Percentiles rank a stretch among this genome's conserved stretches.
These are phyloP conservation scores for Fusarium sp. DNA, from an alignment of 2,329 filamentous ascomycete genomes.

Conservation along the genomic window DNA sequence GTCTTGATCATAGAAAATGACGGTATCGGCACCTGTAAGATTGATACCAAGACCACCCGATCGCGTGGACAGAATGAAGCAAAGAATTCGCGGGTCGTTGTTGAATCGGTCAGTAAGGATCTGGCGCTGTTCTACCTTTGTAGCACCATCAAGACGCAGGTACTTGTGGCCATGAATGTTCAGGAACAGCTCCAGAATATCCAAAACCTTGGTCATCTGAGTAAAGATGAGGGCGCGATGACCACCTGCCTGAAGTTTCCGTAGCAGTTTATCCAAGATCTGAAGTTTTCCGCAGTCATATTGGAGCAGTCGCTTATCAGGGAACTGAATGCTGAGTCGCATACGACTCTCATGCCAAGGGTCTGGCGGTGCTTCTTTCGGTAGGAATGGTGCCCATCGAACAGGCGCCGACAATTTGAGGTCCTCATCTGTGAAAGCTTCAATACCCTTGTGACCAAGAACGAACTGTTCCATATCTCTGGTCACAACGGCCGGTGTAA, in stretches of 20 bases:
- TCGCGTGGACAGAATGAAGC: constrained; percentile 94
- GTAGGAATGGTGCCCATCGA: constrained; percentile 67
- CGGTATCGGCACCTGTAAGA: constrained; percentile 93
- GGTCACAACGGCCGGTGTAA: constrained; percentile 89
- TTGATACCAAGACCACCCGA: constrained; percentile 97
- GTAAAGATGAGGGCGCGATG: constrained; percentile 98
- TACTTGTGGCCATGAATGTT: constrained; percentile 99
- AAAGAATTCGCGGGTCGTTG: constrained; percentile 89
- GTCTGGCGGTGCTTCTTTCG: constrained; percentile 71
- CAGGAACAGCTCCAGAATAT: constrained; percentile 96
- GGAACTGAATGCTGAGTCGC: constrained; percentile 94
- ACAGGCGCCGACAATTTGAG: constrained; percentile 68
- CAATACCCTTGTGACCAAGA: constrained; percentile 70
- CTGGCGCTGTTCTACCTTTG: constrained; percentile 94
- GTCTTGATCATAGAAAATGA: constrained; percentile 98
- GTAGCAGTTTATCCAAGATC: constrained; percentile 84
- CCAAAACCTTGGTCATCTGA: constrained; percentile 98
- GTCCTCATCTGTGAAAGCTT: constrained; percentile 67
- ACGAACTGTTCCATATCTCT: constrained; percentile 78
- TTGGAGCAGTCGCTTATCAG: constrained; percentile 93
- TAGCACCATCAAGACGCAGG: constrained; percentile 93
- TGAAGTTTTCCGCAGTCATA: constrained; percentile 99
- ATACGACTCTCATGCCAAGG: constrained; percentile 95
- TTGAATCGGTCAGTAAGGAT: constrained; percentile 98
- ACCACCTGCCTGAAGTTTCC: constrained; percentile 86